phyloP scores from a whole-genome alignment of 179 eudicot genomes.

The Heliamphora pulchella region DNA sequence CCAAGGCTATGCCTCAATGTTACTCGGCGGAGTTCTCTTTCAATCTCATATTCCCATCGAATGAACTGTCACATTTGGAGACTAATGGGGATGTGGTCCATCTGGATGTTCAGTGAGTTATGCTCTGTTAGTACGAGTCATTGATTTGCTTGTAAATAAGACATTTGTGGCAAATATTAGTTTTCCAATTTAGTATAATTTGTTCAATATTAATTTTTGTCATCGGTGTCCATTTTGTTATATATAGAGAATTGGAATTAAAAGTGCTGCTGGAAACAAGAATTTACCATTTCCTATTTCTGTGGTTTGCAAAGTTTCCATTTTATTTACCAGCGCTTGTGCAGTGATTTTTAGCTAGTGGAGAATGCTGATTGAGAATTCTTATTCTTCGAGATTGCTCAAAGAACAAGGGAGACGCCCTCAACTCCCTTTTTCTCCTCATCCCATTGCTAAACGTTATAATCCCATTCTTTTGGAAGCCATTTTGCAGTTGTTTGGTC shows the following conservation, averaged over 20 bases:
- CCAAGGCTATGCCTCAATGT: conserved; percentile 74
- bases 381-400: conserved; percentile 97
- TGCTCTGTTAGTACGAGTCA: not conserved
- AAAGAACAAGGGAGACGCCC: conserved; percentile 89
- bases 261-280: not conserved
- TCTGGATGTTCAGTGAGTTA: conserved; percentile 98
- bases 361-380: conserved; percentile 16
- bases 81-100: conserved; percentile 99
- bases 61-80: conserved; percentile 90
- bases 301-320: not conserved
- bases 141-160: not conserved
- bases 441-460: conserved; percentile 71
- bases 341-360: not conserved
- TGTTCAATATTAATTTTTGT: not conserved
- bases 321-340: not conserved
- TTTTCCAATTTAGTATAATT: not conserved
- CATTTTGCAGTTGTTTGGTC: conserved; percentile 94
- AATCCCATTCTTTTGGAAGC: conserved; percentile 87
- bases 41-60: conserved; percentile 89
- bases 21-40: conserved; percentile 89
- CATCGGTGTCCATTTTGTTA: too few species aligned
- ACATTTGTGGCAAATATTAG: not conserved
- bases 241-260: not conserved
- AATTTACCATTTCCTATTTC: not conserved
- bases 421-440: conserved; percentile 79